These are phyloP conservation scores for Hirsutella rhossiliensis DNA, from an alignment of 2,329 filamentous ascomycete species.

Conservation along the genomic window DNA sequence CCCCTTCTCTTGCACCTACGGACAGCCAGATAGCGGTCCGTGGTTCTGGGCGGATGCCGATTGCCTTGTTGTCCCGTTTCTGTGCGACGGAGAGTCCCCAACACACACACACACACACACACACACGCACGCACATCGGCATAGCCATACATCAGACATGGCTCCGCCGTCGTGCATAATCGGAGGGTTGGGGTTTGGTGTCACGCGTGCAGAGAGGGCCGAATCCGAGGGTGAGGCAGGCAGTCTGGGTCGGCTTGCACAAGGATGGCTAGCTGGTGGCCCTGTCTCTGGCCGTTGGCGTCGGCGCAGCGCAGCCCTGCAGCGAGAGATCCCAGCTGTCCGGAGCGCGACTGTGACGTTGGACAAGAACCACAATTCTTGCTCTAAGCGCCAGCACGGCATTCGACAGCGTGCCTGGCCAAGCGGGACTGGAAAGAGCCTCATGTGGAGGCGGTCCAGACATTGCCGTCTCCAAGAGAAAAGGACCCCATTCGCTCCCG, in stretches of 20 bases:
- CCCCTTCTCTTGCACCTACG: not conserved
- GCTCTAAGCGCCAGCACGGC: conserved; percentile 3
- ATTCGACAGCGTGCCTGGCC: conserved; percentile 3
- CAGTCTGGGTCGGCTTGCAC: not conserved
- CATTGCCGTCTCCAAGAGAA: conserved; percentile 2
- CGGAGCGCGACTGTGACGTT: conserved; percentile 4
- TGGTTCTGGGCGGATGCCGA: not conserved
- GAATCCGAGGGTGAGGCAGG: not conserved
- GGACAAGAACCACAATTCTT: conserved; percentile 4
- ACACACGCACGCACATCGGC: too few species aligned
- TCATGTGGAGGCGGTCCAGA: conserved; percentile 10
- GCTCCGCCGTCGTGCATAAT: conserved; percentile 5
- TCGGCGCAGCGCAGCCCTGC: not conserved
- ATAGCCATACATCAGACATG: not conserved
- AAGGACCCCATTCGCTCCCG: not conserved
- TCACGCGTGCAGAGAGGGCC: not conserved
- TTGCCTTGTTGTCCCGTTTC: not conserved
- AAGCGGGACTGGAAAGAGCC: conserved; percentile 9
- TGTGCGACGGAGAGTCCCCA: not conserved
- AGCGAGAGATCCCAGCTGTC: conserved; percentile 1
- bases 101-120: too few species aligned
- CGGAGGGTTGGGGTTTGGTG: conserved; percentile 4
- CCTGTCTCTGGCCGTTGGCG: not conserved
- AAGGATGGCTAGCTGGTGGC: not conserved
- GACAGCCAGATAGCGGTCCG: not conserved